Evolutionary conservation across 495 filamentous ascomycete species (phyloP), one percentile per base, ranked within the genome.

Genomic region (Antarctomyces pellizariae): DNA sequence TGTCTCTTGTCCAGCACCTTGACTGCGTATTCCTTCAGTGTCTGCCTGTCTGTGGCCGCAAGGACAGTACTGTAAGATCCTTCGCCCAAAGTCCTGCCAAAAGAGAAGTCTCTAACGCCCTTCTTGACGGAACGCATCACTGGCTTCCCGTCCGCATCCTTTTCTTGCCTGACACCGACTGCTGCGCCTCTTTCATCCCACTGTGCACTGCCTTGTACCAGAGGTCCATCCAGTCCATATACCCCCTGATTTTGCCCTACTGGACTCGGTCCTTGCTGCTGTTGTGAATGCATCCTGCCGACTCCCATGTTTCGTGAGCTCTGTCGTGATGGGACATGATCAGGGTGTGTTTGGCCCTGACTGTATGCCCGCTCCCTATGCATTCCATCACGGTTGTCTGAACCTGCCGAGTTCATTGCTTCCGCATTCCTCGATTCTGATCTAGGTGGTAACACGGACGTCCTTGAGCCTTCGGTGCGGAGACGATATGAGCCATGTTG

Each of bases 1-100:
- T 99, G 89, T 36, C 80, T 71, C 53, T 99, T 99, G 50, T 95
- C 86, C 21, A 99, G 59, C 14, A 99, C 84, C 45, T 99, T 99
- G 51, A 99, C 84, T 15, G 89, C 89, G 43, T 92, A 95, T 47
- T 99, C 89, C 35, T 89, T 86, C 24, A 89, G 52, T 0, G 80
- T 95, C 47, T 92, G 82, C 25, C 89, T 67, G 41, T 99, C 89
- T 3, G 89, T 95, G 24, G 84, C 89, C 22, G 86, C 67, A 29
- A 86, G 67, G 26, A 99, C 89, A 9, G 83, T 95, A 46, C 84
- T 93, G 57, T 99, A 99, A 3, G 89, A 95, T 5, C 89, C 89
- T 48, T 99, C 89, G 18, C 89, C 89, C 5, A 99, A 57, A 13
- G 83, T 73, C 28, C 78, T 63, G 5, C 82, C 82, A 50, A 99